Conservation (phyloP, 768 basidiomycete species). For the Podaxis sp. region DNA sequence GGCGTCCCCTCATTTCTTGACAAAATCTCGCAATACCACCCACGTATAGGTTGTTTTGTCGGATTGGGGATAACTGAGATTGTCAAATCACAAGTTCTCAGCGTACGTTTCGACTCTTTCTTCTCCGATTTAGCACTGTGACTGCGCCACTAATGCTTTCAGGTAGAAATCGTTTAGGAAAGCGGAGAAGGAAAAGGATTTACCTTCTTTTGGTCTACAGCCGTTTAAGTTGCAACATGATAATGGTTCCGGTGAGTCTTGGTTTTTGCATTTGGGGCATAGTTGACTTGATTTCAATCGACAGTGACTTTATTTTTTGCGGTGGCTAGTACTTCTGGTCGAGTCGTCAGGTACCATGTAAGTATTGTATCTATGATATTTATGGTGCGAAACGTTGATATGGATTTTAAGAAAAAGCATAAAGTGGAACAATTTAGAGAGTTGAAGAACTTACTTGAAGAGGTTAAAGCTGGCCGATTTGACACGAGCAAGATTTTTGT, state of each 20-base stretch:
- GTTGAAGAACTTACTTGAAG: not conserved
- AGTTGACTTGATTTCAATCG: not conserved
- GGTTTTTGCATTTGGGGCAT: not conserved
- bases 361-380: not conserved
- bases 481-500: not conserved
- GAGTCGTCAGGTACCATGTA: slow-evolving; percentile 73
- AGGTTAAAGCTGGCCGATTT: not conserved
- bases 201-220: slow-evolving; percentile 42
- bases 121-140: not conserved
- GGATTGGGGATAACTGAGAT: slow-evolving; percentile 62
- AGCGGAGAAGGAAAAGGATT: slow-evolving; percentile 11
- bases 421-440: not conserved
- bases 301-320: slow-evolving; percentile 72
- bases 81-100: slow-evolving; percentile 29
- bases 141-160: not conserved
- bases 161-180: not conserved
- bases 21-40: slow-evolving; percentile 58
- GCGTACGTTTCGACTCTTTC: slow-evolving; percentile 16
- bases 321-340: slow-evolving; percentile 74
- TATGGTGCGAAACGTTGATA: not conserved
- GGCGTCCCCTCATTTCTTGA: slow-evolving; percentile 57
- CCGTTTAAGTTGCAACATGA: slow-evolving; percentile 49
- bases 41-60: slow-evolving; percentile 74
- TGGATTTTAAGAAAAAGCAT: not conserved
- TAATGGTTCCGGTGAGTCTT: slow-evolving; percentile 15